Evolutionary conservation across 1,139 yeast species (phyloP), one percentile per base, ranked within the genome.

Genomic region (Taphrina sp.): DNA sequence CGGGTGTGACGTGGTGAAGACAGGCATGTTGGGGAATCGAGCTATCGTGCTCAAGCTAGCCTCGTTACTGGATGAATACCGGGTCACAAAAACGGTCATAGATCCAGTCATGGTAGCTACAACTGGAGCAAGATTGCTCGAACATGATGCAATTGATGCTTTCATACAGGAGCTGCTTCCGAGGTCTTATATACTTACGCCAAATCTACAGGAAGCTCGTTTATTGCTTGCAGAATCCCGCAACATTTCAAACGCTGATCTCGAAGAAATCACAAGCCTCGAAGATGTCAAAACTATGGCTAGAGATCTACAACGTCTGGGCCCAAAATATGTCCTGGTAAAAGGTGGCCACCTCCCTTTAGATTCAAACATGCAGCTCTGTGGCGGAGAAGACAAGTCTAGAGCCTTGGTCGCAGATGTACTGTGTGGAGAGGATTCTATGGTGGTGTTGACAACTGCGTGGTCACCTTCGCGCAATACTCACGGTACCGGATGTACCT

Each of bases 401-500:
- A 51, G 45, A 3, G 46, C 55, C 3, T 61, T 66, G 28, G 72
- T 85, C 7, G 71, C 79, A 4, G 95, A 88, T 65, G 76, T 85
- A 1, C 71, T 88, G 29, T 84, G 79, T 64, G 75, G 79, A 58
- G 74, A 79, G 1, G 74, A 72, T 3, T 63, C 65, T 0, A 68
- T 74, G 39, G 72, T 75, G 1, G 66, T 79, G 0, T 80, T 78
- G 65, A 74, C 75, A 60, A 80, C 89, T 5, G 68, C 67, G 1
- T 78, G 67, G 62, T 68, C 81, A 17, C 67, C 71, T 2, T 74
- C 87, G 1, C 66, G 70, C 2, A 79, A 82, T 64, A 81, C 89
- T 0, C 96, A 89, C 67, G 96, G 96, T 7, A 87, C 96, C 1
- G 96, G 96, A 0, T 89, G 96, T 68, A 85, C 96, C 0, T 72